phyloP scores from a whole-genome alignment of 2,329 filamentous ascomycete genomes.

The Clonostachys sp. region DNA sequence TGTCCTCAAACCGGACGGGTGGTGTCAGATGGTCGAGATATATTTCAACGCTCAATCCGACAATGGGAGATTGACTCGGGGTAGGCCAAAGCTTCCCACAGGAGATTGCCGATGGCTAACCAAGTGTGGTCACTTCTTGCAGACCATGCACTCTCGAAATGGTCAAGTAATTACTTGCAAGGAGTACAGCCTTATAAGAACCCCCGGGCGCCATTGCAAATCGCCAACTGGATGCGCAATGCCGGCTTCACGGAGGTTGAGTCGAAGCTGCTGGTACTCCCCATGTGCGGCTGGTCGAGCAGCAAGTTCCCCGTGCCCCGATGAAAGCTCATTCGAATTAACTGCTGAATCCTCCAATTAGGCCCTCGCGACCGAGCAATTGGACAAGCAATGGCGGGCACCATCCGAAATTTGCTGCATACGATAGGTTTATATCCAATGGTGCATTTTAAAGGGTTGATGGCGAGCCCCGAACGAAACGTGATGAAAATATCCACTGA shows the following conservation, averaged over 20 bases:
- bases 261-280: slow-evolving; percentile 58
- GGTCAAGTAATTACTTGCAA: slow-evolving; percentile 62
- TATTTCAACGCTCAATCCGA: slow-evolving; percentile 84
- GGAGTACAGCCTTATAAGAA: slow-evolving; percentile 62
- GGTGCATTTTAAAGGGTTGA: slow-evolving; percentile 42
- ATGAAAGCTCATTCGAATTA: neutral
- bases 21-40: slow-evolving; percentile 85
- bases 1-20: slow-evolving; percentile 70
- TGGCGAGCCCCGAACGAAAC: neutral
- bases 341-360: slow-evolving; percentile 13
- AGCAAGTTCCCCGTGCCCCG: slow-evolving; percentile 38
- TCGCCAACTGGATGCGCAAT: slow-evolving; percentile 52
- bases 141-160: slow-evolving; percentile 62
- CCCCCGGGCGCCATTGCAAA: slow-evolving; percentile 55
- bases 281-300: slow-evolving; percentile 65
- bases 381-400: slow-evolving; percentile 47
- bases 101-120: no score
- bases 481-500: no score
- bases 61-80: slow-evolving; percentile 69
- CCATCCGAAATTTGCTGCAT: slow-evolving; percentile 47
- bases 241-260: slow-evolving; percentile 68
- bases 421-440: slow-evolving; percentile 55
- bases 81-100: slow-evolving; percentile 24
- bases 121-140: neutral
- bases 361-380: slow-evolving; percentile 47